Evolutionary conservation across 2,329 filamentous ascomycete species (phyloP).

Genomic region (Verticillium tricorpus): DNA sequence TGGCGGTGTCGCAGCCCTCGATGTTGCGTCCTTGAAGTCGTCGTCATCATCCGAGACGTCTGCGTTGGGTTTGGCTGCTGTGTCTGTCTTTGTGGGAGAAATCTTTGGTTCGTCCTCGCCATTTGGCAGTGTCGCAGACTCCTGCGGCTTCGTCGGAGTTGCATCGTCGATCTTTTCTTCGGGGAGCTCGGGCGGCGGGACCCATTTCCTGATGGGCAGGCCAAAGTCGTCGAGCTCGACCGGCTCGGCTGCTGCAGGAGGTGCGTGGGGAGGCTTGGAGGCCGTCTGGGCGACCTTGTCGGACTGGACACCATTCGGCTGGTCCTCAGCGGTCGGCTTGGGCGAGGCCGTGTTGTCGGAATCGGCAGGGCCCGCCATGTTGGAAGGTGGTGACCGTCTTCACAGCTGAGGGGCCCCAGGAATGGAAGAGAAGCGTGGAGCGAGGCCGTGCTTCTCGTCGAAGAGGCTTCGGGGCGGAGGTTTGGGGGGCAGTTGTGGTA

Average conservation of each 20-base stretch:
- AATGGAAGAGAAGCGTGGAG: background rate
- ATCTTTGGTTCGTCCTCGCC: background rate
- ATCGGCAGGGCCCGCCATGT: slow-evolving; percentile 11
- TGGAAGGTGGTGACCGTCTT: slow-evolving; percentile 6
- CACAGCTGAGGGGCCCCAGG: slow-evolving; percentile 3
- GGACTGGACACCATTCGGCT: slow-evolving; percentile 12
- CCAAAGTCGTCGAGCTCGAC: slow-evolving; percentile 67
- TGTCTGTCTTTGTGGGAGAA: slow-evolving; percentile 11
- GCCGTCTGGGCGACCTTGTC: slow-evolving; percentile 20
- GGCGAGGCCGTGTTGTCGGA: slow-evolving; percentile 5
- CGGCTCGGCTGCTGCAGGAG: slow-evolving; percentile 23
- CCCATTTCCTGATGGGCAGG: slow-evolving; percentile 54
- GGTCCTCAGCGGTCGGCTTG: background rate
- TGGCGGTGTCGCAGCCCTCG: slow-evolving; percentile 1
- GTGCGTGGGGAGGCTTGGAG: slow-evolving; percentile 14
- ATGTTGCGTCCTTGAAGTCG: slow-evolving; percentile 20
- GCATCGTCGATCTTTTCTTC: slow-evolving; percentile 1
- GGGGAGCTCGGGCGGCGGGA: slow-evolving; percentile 21
- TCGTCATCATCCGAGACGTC: slow-evolving; percentile 19
- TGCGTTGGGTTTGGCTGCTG: slow-evolving; percentile 5
- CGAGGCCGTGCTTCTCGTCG: background rate
- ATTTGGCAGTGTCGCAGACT: slow-evolving; percentile 2
- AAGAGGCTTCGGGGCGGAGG: background rate
- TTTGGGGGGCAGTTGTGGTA: background rate
- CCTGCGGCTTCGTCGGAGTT: slow-evolving; percentile 2